These are phyloP conservation scores for Letharia columbiana DNA, from an alignment of 495 filamentous ascomycete species.

Conservation along the genomic window DNA sequence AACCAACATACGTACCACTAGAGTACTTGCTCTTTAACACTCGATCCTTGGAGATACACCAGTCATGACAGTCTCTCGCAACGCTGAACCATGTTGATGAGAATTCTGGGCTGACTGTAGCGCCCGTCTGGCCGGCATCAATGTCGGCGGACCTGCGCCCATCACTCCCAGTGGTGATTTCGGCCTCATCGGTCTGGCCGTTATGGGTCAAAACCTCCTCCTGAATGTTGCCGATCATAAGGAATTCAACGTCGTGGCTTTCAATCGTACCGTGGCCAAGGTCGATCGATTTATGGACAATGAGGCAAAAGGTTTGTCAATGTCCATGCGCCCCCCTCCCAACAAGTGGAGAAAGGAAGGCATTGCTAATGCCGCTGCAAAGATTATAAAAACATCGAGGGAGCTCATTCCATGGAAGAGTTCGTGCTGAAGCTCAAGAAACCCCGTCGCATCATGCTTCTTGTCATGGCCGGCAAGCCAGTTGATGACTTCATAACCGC, in stretches of 20 bases:
- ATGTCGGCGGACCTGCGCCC: constrained; percentile 59
- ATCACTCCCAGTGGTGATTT: constrained; percentile 64
- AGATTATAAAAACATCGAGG: constrained; percentile 67
- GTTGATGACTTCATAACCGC: constrained; percentile 98
- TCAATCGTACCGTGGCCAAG: constrained; percentile 96
- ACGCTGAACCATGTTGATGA: constrained; percentile 25
- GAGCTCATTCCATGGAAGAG: constrained; percentile 89
- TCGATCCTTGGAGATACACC: background rate
- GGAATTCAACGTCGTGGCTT: constrained; percentile 82
- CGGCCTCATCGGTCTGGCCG: constrained; percentile 98
- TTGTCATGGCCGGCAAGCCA: constrained; percentile 95
- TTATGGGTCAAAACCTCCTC: constrained; percentile 99
- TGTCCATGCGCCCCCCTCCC: constrained; percentile 12
- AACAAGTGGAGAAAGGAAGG: constrained; percentile 39
- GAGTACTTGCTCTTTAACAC: background rate
- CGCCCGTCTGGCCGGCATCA: constrained; percentile 79
- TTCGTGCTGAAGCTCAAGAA: constrained; percentile 93
- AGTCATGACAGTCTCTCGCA: background rate
- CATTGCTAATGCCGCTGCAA: background rate
- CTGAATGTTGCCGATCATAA: constrained; percentile 94
- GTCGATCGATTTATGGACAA: constrained; percentile 91
- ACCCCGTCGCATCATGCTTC: constrained; percentile 91
- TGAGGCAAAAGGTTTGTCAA: constrained; percentile 71
- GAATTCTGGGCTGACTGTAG: constrained; percentile 59
- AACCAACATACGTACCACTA: background rate